phyloP scores from a whole-genome alignment of 805 yeast genomes.

The Wickerhamomyces strasburgensis region DNA sequence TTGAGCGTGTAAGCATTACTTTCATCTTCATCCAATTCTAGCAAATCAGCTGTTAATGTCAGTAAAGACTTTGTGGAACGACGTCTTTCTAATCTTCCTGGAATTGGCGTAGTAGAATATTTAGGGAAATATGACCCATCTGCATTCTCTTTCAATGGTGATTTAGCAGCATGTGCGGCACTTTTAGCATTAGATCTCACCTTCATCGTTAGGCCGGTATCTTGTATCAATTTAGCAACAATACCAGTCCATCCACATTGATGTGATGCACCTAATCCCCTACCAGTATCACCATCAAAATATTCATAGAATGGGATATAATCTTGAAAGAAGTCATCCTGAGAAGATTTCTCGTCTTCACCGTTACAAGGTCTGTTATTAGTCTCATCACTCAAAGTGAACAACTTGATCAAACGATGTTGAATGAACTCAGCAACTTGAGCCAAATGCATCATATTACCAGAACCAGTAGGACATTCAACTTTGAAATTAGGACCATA shows the following conservation, averaged over 20 bases:
- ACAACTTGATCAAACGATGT: conserved; percentile 75
- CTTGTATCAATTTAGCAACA: conserved; percentile 87
- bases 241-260: conserved; percentile 97
- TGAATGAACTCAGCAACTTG: conserved; percentile 89
- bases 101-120: conserved; percentile 34
- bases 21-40: conserved; percentile 67
- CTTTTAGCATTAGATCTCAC: conserved; percentile 23
- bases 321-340: conserved; percentile 70
- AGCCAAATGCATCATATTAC: conserved; percentile 69
- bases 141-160: conserved; percentile 4
- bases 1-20: conserved; percentile 25
- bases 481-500: conserved; percentile 83
- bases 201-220: conserved; percentile 67
- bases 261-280: conserved; percentile 90
- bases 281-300: conserved; percentile 91
- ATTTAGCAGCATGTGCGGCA: conserved; percentile 8
- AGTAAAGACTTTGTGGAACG: conserved; percentile 70
- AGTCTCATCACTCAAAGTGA: conserved; percentile 57
- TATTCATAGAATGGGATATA: conserved; percentile 78
- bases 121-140: conserved; percentile 21
- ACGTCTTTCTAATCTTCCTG: conserved; percentile 55
- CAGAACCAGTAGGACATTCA: conserved; percentile 85
- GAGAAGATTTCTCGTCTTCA: conserved; percentile 52
- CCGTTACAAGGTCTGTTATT: conserved; percentile 79
- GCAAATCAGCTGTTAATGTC: conserved; percentile 59